Conservation (phyloP, 2,329 filamentous ascomycete genomes). For the Myriangium duriaei region DNA sequence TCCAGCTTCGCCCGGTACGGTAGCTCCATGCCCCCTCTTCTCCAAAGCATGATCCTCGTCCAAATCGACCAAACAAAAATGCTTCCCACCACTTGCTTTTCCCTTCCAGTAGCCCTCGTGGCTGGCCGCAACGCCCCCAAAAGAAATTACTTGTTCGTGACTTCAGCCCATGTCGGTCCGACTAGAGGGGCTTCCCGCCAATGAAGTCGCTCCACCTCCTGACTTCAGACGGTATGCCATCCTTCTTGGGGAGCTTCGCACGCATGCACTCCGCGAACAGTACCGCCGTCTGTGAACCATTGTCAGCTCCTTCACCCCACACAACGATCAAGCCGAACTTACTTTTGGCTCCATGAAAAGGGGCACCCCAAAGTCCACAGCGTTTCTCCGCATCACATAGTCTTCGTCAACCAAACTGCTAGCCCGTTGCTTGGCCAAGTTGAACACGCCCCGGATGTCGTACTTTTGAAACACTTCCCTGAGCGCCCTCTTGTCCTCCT, state of each 20-base stretch:
- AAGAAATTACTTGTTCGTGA: no score
- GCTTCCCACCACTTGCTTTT: no score
- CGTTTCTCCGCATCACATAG: slow-evolving; percentile 97
- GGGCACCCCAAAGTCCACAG: slow-evolving; percentile 94
- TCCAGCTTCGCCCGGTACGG: no score
- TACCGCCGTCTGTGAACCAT: slow-evolving; percentile 60
- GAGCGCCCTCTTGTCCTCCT: slow-evolving; percentile 85
- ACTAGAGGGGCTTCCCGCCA: slow-evolving; percentile 65
- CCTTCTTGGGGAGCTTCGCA: slow-evolving; percentile 79
- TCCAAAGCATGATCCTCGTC: no score
- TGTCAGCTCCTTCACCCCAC: neutral
- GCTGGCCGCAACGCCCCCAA: no score
- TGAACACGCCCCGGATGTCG: slow-evolving; percentile 91
- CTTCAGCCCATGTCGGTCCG: neutral
- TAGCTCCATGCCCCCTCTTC: no score
- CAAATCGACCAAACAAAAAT: no score
- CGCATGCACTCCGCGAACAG: slow-evolving; percentile 96
- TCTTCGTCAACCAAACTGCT: slow-evolving; percentile 83
- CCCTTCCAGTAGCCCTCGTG: no score
- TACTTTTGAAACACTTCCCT: slow-evolving; percentile 95
- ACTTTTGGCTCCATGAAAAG: slow-evolving; percentile 98
- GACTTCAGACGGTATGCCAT: slow-evolving; percentile 84
- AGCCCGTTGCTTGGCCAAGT: slow-evolving; percentile 71
- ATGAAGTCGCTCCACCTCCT: slow-evolving; percentile 93
- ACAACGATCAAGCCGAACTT: slow-evolving; percentile 23